phyloP scores from a whole-genome alignment of 768 basidiomycete genomes.

The Podaxis sp. region DNA sequence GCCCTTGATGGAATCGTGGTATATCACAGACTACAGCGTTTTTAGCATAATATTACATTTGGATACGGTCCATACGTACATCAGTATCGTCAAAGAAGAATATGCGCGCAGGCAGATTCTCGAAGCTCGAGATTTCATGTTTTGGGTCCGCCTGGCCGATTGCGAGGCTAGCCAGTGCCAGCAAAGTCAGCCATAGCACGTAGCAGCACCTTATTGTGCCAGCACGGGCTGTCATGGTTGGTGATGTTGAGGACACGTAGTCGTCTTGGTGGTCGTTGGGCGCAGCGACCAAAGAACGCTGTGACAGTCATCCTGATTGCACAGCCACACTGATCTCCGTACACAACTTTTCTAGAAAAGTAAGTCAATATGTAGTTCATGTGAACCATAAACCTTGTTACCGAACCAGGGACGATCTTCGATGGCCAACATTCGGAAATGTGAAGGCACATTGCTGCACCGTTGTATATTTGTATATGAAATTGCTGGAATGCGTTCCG shows the following conservation, averaged over 20 bases:
- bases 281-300: constrained; percentile 1
- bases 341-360: background rate
- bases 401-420: background rate
- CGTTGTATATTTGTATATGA: too few relatives aligned
- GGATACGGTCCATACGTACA: constrained; percentile 38
- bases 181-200: constrained; percentile 6
- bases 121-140: constrained; percentile 52
- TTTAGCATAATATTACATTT: constrained; percentile 7
- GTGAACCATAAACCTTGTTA: background rate
- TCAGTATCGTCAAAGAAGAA: constrained; percentile 94
- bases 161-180: background rate
- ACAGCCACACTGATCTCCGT: constrained; percentile 15
- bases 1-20: constrained; percentile 72
- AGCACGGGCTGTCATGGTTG: constrained; percentile 1
- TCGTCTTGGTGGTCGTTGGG: constrained; percentile 15
- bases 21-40: constrained; percentile 49
- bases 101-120: constrained; percentile 70
- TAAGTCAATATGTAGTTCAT: background rate
- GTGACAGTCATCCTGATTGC: constrained; percentile 9
- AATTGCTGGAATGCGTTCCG: too few relatives aligned
- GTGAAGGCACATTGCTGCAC: too few relatives aligned
- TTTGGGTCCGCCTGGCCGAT: constrained; percentile 32
- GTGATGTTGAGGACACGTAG: constrained; percentile 11
- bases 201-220: constrained; percentile 10
- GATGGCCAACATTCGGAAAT: too few relatives aligned